Percentiles rank a stretch among this genome's conserved stretches.
Evolutionary conservation across 495 filamentous ascomycete species (phyloP).

Genomic region (Trichoderma orchidacearum): DNA sequence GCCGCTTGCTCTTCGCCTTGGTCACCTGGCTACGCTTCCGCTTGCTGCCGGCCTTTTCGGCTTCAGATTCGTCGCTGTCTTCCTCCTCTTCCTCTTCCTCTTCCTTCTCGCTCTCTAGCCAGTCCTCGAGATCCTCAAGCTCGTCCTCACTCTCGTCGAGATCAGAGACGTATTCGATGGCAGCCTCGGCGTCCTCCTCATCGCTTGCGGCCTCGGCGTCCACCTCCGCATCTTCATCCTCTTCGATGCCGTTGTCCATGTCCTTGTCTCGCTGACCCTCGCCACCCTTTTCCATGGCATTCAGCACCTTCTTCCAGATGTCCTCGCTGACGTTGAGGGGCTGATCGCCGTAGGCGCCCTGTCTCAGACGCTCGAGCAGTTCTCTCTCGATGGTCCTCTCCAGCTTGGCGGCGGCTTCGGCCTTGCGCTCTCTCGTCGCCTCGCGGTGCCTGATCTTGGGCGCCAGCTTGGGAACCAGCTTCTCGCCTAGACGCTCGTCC

Average conservation of each 20-base stretch:
- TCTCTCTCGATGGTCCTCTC: conserved; percentile 94
- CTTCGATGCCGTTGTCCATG: conserved; percentile 70
- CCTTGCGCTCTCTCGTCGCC: conserved; percentile 85
- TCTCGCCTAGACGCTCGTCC: conserved; percentile 83
- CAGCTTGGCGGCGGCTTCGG: conserved; percentile 84
- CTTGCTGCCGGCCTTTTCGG: conserved; percentile 26
- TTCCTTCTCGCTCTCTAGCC: conserved; percentile 34
- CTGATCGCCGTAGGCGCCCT: conserved; percentile 88
- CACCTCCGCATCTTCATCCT: conserved; percentile 61
- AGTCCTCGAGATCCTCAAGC: conserved; percentile 34
- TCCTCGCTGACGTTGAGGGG: conserved; percentile 86
- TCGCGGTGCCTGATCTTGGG: conserved; percentile 85
- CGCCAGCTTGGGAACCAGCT: conserved; percentile 75
- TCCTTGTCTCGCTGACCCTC: conserved; percentile 80
- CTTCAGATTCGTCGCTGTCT: conserved; percentile 32
- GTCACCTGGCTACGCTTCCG: conserved; percentile 14
- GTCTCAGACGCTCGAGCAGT: conserved; percentile 78
- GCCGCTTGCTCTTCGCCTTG: conserved; percentile 31
- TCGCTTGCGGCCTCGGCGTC: conserved; percentile 52
- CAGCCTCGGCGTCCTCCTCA: conserved; percentile 53
- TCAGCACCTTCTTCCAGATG: conserved; percentile 96
- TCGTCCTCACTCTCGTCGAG: conserved; percentile 39
- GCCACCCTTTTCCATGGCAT: conserved; percentile 73
- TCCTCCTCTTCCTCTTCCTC: conserved; percentile 31
- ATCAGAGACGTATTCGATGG: conserved; percentile 49